Conservation (phyloP, 164 flowering plant species). For the Nelumbo lutea region DNA sequence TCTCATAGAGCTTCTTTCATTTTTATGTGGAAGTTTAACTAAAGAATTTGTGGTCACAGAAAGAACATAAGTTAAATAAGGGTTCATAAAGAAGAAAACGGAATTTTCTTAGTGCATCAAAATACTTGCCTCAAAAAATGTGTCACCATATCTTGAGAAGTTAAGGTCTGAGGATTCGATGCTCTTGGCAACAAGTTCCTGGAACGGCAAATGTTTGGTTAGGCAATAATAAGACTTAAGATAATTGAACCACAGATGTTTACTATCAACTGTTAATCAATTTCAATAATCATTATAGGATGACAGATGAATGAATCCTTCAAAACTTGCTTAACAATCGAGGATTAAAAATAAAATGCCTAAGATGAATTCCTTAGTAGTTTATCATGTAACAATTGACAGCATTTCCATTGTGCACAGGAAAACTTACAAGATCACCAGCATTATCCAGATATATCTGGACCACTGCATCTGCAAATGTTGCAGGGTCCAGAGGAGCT, state of each 20-base stretch:
- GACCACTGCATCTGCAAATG: slow-evolving; percentile 99
- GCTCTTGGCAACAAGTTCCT: slow-evolving; percentile 90
- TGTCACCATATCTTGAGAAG: slow-evolving; percentile 97
- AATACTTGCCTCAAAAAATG: slow-evolving; percentile 80
- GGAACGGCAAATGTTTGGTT: slow-evolving; percentile 10
- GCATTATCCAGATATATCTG: slow-evolving; percentile 99
- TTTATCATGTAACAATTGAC: background rate
- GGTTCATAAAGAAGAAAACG: background rate
- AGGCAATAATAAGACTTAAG: background rate
- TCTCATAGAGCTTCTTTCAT: too few relatives aligned
- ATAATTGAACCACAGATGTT: background rate
- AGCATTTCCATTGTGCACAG: background rate
- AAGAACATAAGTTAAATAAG: background rate
- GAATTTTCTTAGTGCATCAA: background rate
- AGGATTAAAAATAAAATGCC: background rate
- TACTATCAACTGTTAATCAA: background rate
- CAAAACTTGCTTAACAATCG: background rate
- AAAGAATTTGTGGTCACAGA: too few relatives aligned
- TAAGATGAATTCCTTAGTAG: background rate
- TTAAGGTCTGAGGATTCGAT: slow-evolving; percentile 87
- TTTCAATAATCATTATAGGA: background rate
- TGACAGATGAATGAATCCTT: background rate
- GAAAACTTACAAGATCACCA: slow-evolving; percentile 84
- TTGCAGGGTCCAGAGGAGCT: slow-evolving; percentile 99
- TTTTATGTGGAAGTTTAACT: too few relatives aligned